Evolutionary conservation across 2,329 filamentous ascomycete species (phyloP).

Genomic region (Exophiala viscosa): DNA sequence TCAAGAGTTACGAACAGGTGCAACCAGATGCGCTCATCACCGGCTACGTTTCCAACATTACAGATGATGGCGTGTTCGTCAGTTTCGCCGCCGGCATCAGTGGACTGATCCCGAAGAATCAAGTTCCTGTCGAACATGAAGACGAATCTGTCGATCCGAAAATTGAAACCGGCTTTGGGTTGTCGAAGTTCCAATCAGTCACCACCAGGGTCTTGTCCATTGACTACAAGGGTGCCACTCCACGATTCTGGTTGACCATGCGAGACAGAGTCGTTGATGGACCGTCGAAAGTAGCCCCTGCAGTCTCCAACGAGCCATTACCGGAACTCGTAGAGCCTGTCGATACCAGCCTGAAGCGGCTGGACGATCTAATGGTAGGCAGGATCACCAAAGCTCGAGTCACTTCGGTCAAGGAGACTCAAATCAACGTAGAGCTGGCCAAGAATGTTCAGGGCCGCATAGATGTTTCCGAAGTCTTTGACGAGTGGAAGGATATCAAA

Average conservation of each 20-base stretch:
- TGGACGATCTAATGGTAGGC: constrained; percentile 72
- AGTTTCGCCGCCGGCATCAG: constrained; percentile 76
- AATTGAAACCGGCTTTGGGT: constrained; percentile 68
- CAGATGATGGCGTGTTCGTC: constrained; percentile 76
- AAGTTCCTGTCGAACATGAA: constrained; percentile 68
- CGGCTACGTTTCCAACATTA: constrained; percentile 84
- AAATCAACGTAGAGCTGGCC: constrained; percentile 84
- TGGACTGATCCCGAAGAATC: constrained; percentile 74
- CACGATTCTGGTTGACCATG: constrained; percentile 66
- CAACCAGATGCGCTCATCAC: constrained; percentile 64
- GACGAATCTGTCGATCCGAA: constrained; percentile 63
- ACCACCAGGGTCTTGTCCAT: constrained; percentile 68
- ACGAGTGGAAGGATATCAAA: constrained; percentile 79
- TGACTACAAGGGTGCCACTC: constrained; percentile 58
- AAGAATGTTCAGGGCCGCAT: constrained; percentile 90
- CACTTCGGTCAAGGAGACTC: constrained; percentile 81
- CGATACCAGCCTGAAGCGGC: constrained; percentile 59
- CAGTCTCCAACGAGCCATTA: constrained; percentile 31
- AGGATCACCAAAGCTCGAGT: constrained; percentile 72
- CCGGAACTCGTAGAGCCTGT: constrained; percentile 56
- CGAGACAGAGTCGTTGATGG: constrained; percentile 47
- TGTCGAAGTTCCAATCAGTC: constrained; percentile 73
- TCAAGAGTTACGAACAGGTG: constrained; percentile 69
- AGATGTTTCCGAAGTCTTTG: constrained; percentile 85
- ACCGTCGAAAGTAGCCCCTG: constrained; percentile 27